Base-by-base conservation (phyloP, 441 rosid species). In the Omphalea diandra region DNA sequence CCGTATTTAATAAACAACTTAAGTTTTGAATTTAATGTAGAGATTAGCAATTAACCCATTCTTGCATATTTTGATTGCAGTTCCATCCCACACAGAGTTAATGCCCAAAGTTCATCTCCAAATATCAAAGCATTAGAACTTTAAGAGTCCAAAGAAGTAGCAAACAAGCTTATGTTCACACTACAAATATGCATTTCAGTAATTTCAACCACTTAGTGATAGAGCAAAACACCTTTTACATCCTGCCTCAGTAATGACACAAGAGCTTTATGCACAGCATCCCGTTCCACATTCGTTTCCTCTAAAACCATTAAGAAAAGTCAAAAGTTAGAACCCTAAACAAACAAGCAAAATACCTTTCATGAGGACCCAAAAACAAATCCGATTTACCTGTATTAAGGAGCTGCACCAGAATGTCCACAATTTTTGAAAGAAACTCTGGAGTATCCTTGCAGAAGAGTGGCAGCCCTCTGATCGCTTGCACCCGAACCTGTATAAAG, bases 191-290 rank as follows among this genome's bases (percentile, higher is more conserved):
- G 50, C 14, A 66, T 35, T 44, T 40, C 31, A 38, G 41, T 26
- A 24, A 20, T 68, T 49, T 44, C n/a, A 22, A 26, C 29, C 67
- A 67, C 24, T 62, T 22, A 31, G 44, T 54, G 20, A 70, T 1
- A 38, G 67, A 29, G 67, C 10, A 78, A 70, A 59, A 71, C 79
- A 95, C 99, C 99, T 90, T 95, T 93, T 33, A 88, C 92, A 81
- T 95, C 98, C 84, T 93, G 99, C 83, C 98, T 85, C 86, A 93
- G 68, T 77, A 95, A 70, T 35, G 99, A 89, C 96, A 95, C 87
- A 50, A 95, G 86, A 54, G 98, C 97, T 81, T 93, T 93, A 75
- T 90, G 96, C 72, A 90, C 99, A 66, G 96, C 97, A 87, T 95
- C 99, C 59, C 97, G 90, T 80, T 93, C 98, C 69, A 95, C 96